Base-by-base conservation (phyloP, 441 rosid species). In the Breynia disticha region DNA sequence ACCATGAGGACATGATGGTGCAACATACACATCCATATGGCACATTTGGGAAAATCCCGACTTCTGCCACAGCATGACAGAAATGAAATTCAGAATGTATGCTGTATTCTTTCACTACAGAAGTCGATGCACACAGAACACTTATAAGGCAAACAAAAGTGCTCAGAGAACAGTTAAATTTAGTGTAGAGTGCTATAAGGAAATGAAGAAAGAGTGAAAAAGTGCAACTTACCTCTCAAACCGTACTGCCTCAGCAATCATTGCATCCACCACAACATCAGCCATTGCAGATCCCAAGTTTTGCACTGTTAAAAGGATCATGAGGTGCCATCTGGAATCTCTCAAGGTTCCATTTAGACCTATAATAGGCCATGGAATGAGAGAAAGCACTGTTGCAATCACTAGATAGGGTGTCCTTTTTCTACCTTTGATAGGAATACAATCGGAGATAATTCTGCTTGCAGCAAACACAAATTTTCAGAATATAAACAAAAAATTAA, bases 191-290 rank as follows among this genome's bases (percentile, higher is more conserved):
- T 41, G 3, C 13, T 1, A 4, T 16, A 54, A 21, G 56, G 47
- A 50, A 53, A 56, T 1, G 57, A 8, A 48, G 49, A 55, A 53
- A 22, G 42, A 46, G 37, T 38, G 38, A 2, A 41, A 17, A 19
- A 45, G 45, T 19, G 14, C 28, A 38, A 60, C 80, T 18, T 70
- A 90, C 98, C 77, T 57, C 64, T 88, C 95, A 32, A 53, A 66
- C 71, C 89, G 72, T 58, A 83, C 89, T n/a, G 97, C 95, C 79
- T 93, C 97, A 14, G 97, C 98, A 14, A 84, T 84, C 98, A 93
- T 93, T 48, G 95, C 98, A 71, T 88, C 97, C 15, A 88, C 67
- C 56, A 91, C 97, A 60, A 86, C 97, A 80, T 91, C 95, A 39
- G 95, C 94, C 95, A 88, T 86, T 10, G 97, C 97, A 9, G 97